These are phyloP conservation scores for Filobasidium floriforme DNA, from an alignment of 768 basidiomycete genomes.

Conservation along the genomic window DNA sequence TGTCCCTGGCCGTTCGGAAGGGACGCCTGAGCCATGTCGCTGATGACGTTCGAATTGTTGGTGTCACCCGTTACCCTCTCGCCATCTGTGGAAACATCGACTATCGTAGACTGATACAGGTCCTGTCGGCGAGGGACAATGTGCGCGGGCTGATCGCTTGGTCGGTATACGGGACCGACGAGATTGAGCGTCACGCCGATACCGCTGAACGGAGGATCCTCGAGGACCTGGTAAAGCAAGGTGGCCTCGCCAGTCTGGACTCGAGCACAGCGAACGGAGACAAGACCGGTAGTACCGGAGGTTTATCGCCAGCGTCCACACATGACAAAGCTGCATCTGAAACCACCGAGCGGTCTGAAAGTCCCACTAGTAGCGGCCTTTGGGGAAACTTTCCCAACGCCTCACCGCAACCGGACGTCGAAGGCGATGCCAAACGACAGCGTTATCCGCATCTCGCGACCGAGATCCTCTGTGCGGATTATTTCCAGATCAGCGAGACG, in stretches of 20 bases:
- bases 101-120: constrained; percentile 33
- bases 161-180: constrained; percentile 42
- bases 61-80: background rate
- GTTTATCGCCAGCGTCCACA: background rate
- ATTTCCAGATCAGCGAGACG: constrained; percentile 89
- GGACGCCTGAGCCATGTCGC: too few species aligned
- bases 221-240: background rate
- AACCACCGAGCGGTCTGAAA: background rate
- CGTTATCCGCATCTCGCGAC: constrained; percentile 91
- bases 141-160: constrained; percentile 37
- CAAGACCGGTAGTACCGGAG: background rate
- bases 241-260: background rate
- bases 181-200: constrained; percentile 30
- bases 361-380: background rate
- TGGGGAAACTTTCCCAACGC: constrained; percentile 3
- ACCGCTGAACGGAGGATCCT: background rate
- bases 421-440: constrained; percentile 13
- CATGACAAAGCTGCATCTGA: background rate
- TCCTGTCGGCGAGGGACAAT: constrained; percentile 32
- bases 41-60: too few species aligned
- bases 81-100: background rate
- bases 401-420: background rate
- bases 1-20: constrained; percentile 62
- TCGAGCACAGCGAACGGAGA: too few species aligned
- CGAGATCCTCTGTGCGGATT: constrained; percentile 89